Evolutionary conservation across 2,329 filamentous ascomycete species (phyloP), one percentile per base, ranked within the genome.

Genomic region (Didymella exigua): DNA sequence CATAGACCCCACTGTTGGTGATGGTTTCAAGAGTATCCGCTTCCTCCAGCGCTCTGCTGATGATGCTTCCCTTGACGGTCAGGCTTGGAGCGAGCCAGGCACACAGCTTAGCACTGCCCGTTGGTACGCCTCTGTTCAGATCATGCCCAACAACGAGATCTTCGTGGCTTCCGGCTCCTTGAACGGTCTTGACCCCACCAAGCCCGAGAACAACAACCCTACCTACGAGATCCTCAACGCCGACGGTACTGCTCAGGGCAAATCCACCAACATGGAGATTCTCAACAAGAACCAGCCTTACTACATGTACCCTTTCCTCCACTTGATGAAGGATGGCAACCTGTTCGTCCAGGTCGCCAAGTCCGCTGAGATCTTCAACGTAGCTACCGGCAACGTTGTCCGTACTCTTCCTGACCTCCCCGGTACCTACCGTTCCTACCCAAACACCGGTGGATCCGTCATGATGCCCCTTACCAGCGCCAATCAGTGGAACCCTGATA

Each of bases 301-400:
- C 73, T 86, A 84, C 71, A 85, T 85, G 83, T 86, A 86, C 64
- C 84, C 84, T 3, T 86, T 86, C 69, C 72, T 87, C 26, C 84
- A 86, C 63, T 75, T 86, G 1, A 76, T 87, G 31, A 79, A 76
- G 29, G 79, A 85, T 66, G 84, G 84, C 10, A 80, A 73, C 31
- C 68, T 86, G 4, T 86, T 85, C 65, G 75, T 86, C 52, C 84
- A 85, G 65, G 77, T 78, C 14, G 75, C 83, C 29, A 85, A 83
- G 66, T 81, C 81, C 18, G 80, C 82, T 5, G 80, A 86, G 62
- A 75, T 82, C 49, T 86, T 85, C 70, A 79, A 84, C 62, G 78
- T 83, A 21, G 69, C 61, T 30, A 72, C 72, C 38, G 80, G 80
- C 53, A 69, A 68, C 4, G 77, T 80, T 11, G 74, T 81, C 49